These are phyloP conservation scores for Graphilbum fragrans DNA, from an alignment of 2,329 filamentous ascomycete species.

Conservation along the genomic window DNA sequence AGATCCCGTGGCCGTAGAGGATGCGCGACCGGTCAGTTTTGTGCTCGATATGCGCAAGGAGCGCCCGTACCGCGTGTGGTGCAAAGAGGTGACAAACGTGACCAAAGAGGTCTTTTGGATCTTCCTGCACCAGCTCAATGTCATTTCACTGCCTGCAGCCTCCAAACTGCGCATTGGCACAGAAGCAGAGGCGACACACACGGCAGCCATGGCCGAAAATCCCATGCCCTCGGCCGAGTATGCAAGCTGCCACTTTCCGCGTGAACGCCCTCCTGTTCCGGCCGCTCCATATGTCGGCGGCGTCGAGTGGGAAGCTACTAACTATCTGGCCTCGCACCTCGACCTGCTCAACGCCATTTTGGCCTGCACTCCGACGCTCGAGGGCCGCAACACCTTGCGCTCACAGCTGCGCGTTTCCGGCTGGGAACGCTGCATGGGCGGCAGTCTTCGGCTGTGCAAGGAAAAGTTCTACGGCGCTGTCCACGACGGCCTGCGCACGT, in stretches of 20 bases:
- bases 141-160: slow-evolving; percentile 51
- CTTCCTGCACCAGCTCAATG: slow-evolving; percentile 87
- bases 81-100: slow-evolving; percentile 81
- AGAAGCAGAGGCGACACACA: not conserved
- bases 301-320: slow-evolving; percentile 97
- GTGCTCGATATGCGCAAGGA: slow-evolving; percentile 80
- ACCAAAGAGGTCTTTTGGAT: slow-evolving; percentile 99
- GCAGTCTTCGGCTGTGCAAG: slow-evolving; percentile 79
- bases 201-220: not conserved
- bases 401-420: slow-evolving; percentile 68
- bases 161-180: too few relatives aligned
- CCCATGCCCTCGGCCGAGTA: slow-evolving; percentile 34
- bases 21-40: slow-evolving; percentile 67
- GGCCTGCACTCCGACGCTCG: slow-evolving; percentile 58
- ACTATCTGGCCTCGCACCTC: slow-evolving; percentile 85
- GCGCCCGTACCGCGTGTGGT: slow-evolving; percentile 86
- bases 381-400: slow-evolving; percentile 69
- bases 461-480: slow-evolving; percentile 94
- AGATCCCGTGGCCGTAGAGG: slow-evolving; percentile 66
- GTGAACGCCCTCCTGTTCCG: slow-evolving; percentile 77
- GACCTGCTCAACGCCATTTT: slow-evolving; percentile 87
- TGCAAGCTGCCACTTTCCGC: slow-evolving; percentile 66
- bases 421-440: slow-evolving; percentile 82
- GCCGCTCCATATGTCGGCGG: slow-evolving; percentile 93
- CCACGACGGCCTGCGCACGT: slow-evolving; percentile 78